Evolutionary conservation across 345 rosid genomes (phyloP).

Genomic region (Ceriops zippeliana): DNA sequence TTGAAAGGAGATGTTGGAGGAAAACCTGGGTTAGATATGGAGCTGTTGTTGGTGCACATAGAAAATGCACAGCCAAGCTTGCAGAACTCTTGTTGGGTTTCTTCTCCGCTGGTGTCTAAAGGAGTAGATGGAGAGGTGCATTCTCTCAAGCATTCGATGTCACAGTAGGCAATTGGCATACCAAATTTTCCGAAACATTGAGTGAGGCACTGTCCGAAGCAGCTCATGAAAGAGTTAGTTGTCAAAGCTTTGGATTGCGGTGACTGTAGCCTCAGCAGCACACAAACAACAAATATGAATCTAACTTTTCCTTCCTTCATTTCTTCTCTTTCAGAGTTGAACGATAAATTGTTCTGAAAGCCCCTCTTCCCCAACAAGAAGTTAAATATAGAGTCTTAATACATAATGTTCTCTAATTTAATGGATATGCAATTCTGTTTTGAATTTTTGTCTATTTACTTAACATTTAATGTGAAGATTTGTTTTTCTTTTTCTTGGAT

Average conservation of each 20-base stretch:
- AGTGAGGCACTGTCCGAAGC: constrained; percentile 35
- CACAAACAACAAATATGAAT: constrained; percentile 6
- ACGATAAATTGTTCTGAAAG: not conserved
- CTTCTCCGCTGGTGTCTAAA: not conserved
- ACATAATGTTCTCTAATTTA: no score
- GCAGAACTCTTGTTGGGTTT: constrained; percentile 26
- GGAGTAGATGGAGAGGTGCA: constrained; percentile 19
- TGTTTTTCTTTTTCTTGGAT: no score
- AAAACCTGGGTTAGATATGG: constrained; percentile 32
- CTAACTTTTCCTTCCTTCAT: constrained; percentile 13
- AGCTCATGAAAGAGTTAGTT: constrained; percentile 13
- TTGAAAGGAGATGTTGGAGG: not conserved
- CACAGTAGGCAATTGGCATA: constrained; percentile 11
- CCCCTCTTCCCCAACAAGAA: not conserved
- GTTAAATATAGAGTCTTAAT: not conserved
- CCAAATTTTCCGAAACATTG: constrained; percentile 19
- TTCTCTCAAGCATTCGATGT: constrained; percentile 30
- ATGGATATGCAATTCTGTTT: no score
- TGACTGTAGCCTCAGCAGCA: constrained; percentile 25
- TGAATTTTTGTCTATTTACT: no score
- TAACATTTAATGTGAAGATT: no score
- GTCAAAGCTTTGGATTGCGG: constrained; percentile 9
- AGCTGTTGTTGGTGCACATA: constrained; percentile 36
- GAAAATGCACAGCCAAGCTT: constrained; percentile 41
- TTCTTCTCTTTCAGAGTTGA: not conserved